phyloP scores from a whole-genome alignment of 768 basidiomycete genomes.

The Lentinula raphanica region DNA sequence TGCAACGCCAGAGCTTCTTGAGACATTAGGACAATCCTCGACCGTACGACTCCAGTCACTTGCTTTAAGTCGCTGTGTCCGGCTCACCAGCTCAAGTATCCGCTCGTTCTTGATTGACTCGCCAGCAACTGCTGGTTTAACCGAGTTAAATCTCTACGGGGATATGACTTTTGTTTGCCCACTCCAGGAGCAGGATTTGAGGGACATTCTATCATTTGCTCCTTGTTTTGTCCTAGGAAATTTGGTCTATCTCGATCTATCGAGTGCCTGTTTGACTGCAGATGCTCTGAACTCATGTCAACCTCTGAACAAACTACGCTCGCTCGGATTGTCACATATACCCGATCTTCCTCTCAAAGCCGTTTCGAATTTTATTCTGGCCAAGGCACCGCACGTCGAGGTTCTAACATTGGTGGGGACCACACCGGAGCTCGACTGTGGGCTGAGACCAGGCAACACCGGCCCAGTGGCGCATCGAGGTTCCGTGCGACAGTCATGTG shows the following conservation, averaged over 20 bases:
- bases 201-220: constrained; percentile 60
- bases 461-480: constrained; percentile 24
- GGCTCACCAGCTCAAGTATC: constrained; percentile 76
- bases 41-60: constrained; percentile 73
- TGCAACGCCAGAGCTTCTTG: constrained; percentile 68
- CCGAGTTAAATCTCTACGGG: constrained; percentile 84
- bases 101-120: constrained; percentile 67
- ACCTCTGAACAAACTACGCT: constrained; percentile 71
- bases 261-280: constrained; percentile 69
- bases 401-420: constrained; percentile 77
- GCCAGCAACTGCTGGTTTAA: constrained; percentile 53
- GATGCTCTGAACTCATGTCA: constrained; percentile 49
- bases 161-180: constrained; percentile 80
- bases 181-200: constrained; percentile 60
- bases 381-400: constrained; percentile 74
- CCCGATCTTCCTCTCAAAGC: constrained; percentile 59
- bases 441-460: constrained; percentile 30
- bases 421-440: constrained; percentile 68
- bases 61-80: constrained; percentile 80
- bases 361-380: constrained; percentile 63
- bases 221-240: constrained; percentile 75
- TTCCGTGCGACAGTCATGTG: constrained; percentile 63
- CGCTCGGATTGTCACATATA: constrained; percentile 87
- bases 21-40: constrained; percentile 53
- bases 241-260: constrained; percentile 86